Base-by-base conservation (phyloP, 2,329 filamentous ascomycete genomes). In the Xylariaceae sp. region DNA sequence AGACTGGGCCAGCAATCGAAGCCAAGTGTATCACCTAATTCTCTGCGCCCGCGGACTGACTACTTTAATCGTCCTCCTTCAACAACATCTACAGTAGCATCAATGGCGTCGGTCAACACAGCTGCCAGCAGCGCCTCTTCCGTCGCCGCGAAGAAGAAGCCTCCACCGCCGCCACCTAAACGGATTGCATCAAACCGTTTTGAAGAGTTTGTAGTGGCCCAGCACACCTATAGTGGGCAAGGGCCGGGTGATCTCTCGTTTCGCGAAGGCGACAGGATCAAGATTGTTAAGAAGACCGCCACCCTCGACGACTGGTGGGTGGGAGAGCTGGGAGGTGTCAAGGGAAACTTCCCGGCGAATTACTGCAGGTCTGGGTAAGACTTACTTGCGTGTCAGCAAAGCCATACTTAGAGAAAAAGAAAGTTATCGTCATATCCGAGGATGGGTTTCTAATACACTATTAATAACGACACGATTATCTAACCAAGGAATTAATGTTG, bases 231-330 rank as follows among this genome's bases (percentile, higher is more conserved):
- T 70, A 79, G 81, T 1, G 90, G 88, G 0, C 86, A 92, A 68
- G 83, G 82, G 6, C 73, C 77, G 1, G 90, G 89, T 0, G 91
- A 96, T 71, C 71, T 96, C 48, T 81, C 81, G 2, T 96, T 96
- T 69, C 79, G 79, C 26, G 89, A 93, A 72, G 91, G 91, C 2
- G 91, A 95, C 67, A 80, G 83, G 46, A 96, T 96, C 65, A 84
- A 81, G 41, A 87, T 96, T 3, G 69, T 92, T 28, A 90, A 90
- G 76, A 91, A 89, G 77, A 95, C 91, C 2, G 83, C 85, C 6
- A 92, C 87, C 60, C 88, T 86, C 19, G 89, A 95, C 74, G 91
- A 95, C 70, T 96, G 91, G 91, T 96, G 91, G 91, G 84, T 91
- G 60, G 91, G 91, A 11, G 90, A 95, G 73, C 62, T 93, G 12